Base-by-base conservation (phyloP, 1,284 basidiomycete species). In the Rhodotorula sp. region DNA sequence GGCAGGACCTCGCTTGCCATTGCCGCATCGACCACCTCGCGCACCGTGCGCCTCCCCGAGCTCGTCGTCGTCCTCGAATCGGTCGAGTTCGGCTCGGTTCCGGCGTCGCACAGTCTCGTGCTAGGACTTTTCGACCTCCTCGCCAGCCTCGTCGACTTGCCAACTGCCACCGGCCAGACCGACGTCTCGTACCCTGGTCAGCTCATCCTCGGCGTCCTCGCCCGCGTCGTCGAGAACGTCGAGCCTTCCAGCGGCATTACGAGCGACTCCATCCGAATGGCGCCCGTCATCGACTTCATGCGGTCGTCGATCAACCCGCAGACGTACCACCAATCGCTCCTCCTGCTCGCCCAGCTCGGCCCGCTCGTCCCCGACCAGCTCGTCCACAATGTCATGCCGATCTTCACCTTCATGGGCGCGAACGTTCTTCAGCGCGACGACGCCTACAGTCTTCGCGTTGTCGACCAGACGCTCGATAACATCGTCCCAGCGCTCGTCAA, bases 381-480 rank as follows among this genome's bases (percentile, higher is more conserved):
- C 22, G 84, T 98, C 40, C 92, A 92, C 79, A 94, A 96, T 77
- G 86, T 97, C 69, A 98, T 99, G 93, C 94, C 96, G 10, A 89
- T 99, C 67, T 98, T 99, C 82, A 98, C 95, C 0, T 99, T 98
- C 82, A 97, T 99, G 89, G 95, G 96, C 37, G 91, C 92, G 13
- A 93, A 93, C 69, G 89, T 98, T 30, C 89, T 99, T 82, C 94
- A 97, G 79, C 86, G 94, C 56, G 96, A 99, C 78, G 96, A 99
- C 79, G 87, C 90, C 0, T 95, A 94, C 81, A 95, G 91, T 78
- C 94, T 97, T 83, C 87, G 88, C 40, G 94, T 99, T 8, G 91
- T 99, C 18, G 93, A 97, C 4, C 73, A 92, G 90, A 97, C 94
- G 2, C 87, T 98, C 65, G 89, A 93, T 72, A 90, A 87, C 77